Evolutionary conservation across 2,329 filamentous ascomycete genomes (phyloP).

Genomic region (Trichoderma polysporum): DNA sequence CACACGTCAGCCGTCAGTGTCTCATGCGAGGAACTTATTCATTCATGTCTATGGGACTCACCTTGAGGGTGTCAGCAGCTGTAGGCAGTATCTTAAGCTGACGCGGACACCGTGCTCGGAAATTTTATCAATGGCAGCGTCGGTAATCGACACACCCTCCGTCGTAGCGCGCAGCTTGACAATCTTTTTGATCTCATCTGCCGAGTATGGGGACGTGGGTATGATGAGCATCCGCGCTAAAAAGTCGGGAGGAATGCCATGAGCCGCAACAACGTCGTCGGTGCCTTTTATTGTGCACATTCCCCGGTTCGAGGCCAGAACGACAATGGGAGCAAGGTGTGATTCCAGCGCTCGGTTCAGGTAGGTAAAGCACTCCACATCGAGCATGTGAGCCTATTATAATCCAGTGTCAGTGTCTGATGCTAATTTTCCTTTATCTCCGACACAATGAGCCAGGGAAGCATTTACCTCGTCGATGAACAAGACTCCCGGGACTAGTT

Average conservation of each 20-base stretch:
- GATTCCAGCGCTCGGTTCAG: conserved; percentile 97
- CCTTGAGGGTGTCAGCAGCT: conserved; percentile 83
- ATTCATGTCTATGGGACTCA: conserved; percentile 37
- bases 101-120: conserved; percentile 84
- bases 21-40: conserved; percentile 28
- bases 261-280: conserved; percentile 76
- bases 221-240: conserved; percentile 92
- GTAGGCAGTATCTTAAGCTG: conserved; percentile 88
- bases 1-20: conserved; percentile 34
- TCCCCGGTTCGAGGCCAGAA: conserved; percentile 94
- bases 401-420: conserved; percentile 22
- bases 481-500: conserved; percentile 94
- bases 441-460: background rate
- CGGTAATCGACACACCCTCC: conserved; percentile 75
- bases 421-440: conserved; percentile 7
- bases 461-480: conserved; percentile 90
- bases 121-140: conserved; percentile 83
- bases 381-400: conserved; percentile 94
- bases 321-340: conserved; percentile 91
- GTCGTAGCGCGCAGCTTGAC: conserved; percentile 80
- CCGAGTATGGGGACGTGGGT: conserved; percentile 85
- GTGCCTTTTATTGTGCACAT: conserved; percentile 90
- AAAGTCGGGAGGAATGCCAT: conserved; percentile 93
- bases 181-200: conserved; percentile 89
- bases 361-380: conserved; percentile 98